These are phyloP conservation scores for Drechslera avenae DNA, from an alignment of 2,329 filamentous ascomycete species.

Conservation along the genomic window DNA sequence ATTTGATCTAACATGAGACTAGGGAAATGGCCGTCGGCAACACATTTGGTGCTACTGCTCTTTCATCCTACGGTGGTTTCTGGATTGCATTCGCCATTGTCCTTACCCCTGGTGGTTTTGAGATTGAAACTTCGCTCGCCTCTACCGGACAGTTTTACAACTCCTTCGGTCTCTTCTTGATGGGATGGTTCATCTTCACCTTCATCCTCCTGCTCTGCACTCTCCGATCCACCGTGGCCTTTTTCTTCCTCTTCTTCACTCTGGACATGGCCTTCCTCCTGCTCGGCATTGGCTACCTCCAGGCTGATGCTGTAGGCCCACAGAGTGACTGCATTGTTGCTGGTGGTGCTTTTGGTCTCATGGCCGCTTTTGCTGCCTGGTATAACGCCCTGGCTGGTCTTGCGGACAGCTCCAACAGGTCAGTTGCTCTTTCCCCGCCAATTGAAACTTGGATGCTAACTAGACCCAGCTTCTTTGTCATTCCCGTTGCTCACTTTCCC, in stretches of 20 bases:
- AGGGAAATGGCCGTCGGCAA: slow-evolving; percentile 64
- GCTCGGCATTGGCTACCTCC: slow-evolving; percentile 61
- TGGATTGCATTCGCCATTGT: slow-evolving; percentile 67
- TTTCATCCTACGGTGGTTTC: slow-evolving; percentile 66
- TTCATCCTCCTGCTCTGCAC: slow-evolving; percentile 61
- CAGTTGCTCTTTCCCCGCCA: slow-evolving; percentile 10
- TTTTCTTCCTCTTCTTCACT: slow-evolving; percentile 63
- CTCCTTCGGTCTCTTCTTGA: slow-evolving; percentile 63
- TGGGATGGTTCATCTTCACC: slow-evolving; percentile 66
- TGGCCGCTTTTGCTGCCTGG: slow-evolving; percentile 61
- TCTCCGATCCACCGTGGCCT: slow-evolving; percentile 63
- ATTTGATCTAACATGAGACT: slow-evolving; percentile 6
- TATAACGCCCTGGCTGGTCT: slow-evolving; percentile 62
- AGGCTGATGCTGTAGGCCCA: slow-evolving; percentile 48
- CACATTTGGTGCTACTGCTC: slow-evolving; percentile 66
- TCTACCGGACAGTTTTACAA: slow-evolving; percentile 53
- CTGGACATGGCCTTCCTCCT: slow-evolving; percentile 64
- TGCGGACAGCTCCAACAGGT: slow-evolving; percentile 59
- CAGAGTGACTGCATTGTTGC: slow-evolving; percentile 55
- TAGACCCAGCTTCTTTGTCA: slow-evolving; percentile 78
- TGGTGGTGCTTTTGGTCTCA: slow-evolving; percentile 59
- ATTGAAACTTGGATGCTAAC: slow-evolving; percentile 13
- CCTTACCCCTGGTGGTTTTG: slow-evolving; percentile 58
- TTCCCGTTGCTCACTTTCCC: slow-evolving; percentile 92
- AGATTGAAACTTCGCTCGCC: slow-evolving; percentile 47